Conservation (phyloP, 768 basidiomycete genomes). For the Exidia glandulosa region DNA sequence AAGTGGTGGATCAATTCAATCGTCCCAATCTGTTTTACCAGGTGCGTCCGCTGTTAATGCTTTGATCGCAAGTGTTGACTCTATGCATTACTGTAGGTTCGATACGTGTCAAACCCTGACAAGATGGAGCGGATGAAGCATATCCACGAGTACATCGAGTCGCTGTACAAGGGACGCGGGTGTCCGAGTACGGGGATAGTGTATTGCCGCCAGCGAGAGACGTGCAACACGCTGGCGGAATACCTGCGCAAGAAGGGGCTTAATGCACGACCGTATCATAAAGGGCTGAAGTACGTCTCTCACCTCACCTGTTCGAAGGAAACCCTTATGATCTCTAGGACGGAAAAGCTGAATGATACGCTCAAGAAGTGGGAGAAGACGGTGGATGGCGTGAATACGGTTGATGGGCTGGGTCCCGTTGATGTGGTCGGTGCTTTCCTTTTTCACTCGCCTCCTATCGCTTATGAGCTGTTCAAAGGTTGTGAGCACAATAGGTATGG, state of each 20-base stretch:
- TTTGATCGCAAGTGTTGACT: not conserved
- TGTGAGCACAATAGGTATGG: not conserved
- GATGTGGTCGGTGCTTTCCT: slow-evolving; percentile 48
- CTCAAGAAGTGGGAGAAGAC: slow-evolving; percentile 43
- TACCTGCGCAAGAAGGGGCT: slow-evolving; percentile 59
- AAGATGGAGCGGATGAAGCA: slow-evolving; percentile 48
- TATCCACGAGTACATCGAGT: slow-evolving; percentile 53
- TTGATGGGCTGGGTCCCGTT: slow-evolving; percentile 38
- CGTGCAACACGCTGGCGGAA: slow-evolving; percentile 55
- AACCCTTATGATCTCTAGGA: slow-evolving; percentile 21
- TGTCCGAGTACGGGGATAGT: slow-evolving; percentile 60
- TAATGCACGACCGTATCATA: slow-evolving; percentile 62
- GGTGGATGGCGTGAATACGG: slow-evolving; percentile 20
- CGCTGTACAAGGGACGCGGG: slow-evolving; percentile 47
- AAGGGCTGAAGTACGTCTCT: slow-evolving; percentile 45
- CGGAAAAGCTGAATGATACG: slow-evolving; percentile 38
- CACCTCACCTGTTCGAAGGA: not conserved
- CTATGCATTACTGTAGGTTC: slow-evolving; percentile 33
- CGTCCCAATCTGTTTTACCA: slow-evolving; percentile 74
- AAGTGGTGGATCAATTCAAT: slow-evolving; percentile 72
- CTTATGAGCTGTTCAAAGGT: not conserved
- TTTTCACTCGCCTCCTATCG: not conserved
- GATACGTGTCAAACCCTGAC: slow-evolving; percentile 47
- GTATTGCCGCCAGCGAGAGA: slow-evolving; percentile 58
- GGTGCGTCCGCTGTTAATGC: slow-evolving; percentile 23